Evolutionary conservation across 257 asterid genomes (phyloP), one percentile per base, ranked within the genome.

Genomic region (Solanum verrucosum): DNA sequence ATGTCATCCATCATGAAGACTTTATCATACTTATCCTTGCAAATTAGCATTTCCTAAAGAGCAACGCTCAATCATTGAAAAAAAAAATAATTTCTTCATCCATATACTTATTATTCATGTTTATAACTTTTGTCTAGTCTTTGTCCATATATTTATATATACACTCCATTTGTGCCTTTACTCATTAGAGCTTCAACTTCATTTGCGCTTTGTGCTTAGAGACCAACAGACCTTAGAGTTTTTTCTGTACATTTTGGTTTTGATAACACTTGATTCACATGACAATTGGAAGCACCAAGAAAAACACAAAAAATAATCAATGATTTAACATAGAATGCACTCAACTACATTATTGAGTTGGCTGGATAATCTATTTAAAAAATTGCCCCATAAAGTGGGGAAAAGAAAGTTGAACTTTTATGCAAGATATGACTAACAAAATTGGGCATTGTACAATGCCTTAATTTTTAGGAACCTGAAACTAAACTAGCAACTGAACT

Each of bases 401-500:
- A 20, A 79, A 79, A 27, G 35, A 72, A 34, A 21, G 3, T 38
- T 12, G 84, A 20, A 81, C 68, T 4, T 46, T 44, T 46, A 27
- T 27, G 67, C 85, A 81, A 44, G 65, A 29, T 16, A 29, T 46
- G 85, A 8, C 29, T 46, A 81, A 44, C 68, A 81, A 46, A 81
- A 65, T 14, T 67, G 31, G 86, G 86, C 83, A 77, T 23, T 75
- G 15, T 40, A 63, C 86, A 59, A 4, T 29, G 82, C 49, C 82
- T 73, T 73, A 73, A 9, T 56, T 56, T 9, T 42, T 12, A 21
- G 70, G 82, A 34, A 56, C 42, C 83, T 33, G 33, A 88, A 84
- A 73, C 90, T 88, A 37, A 40, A 38, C 63, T 14, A 84, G 84
- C 90, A 88, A 88, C 88, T 23, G 85, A 56, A 21, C 67, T 49